phyloP scores from a whole-genome alignment of 192 early-diverging fungal species.

The Coemansia asiatica region DNA sequence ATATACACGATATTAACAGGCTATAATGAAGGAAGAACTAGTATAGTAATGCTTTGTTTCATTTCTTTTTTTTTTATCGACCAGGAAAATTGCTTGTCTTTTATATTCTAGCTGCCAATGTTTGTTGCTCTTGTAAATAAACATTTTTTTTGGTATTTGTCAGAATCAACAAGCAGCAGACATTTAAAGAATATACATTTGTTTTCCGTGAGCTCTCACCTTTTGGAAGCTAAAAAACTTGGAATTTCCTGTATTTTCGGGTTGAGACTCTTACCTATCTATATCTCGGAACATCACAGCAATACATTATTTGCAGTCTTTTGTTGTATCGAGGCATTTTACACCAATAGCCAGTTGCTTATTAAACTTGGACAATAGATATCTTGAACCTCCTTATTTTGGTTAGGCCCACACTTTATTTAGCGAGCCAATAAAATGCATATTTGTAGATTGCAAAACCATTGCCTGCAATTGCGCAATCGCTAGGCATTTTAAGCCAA shows the following conservation, averaged over 20 bases:
- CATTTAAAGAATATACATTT: background rate
- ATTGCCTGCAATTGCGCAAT: slow-evolving; percentile 8
- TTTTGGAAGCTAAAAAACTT: no score
- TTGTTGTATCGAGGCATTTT: no score
- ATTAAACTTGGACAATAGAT: no score
- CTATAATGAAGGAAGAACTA: background rate
- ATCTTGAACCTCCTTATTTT: background rate
- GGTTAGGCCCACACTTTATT: background rate
- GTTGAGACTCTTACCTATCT: no score
- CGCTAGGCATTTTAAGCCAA: slow-evolving; percentile 8
- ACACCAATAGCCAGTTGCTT: background rate
- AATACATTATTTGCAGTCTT: no score
- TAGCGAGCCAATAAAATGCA: background rate
- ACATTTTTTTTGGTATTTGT: no score
- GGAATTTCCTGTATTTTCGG: no score
- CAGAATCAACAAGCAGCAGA: background rate
- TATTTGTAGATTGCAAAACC: slow-evolving; percentile 10
- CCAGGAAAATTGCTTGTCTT: background rate
- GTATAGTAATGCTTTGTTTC: background rate
- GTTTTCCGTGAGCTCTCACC: no score
- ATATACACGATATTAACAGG: background rate
- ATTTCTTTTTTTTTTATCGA: no score
- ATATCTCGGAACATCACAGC: no score
- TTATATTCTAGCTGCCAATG: background rate
- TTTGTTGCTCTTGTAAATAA: background rate